phyloP scores from a whole-genome alignment of 139 green algal genomes.

The Pedinophyceae sp. region DNA sequence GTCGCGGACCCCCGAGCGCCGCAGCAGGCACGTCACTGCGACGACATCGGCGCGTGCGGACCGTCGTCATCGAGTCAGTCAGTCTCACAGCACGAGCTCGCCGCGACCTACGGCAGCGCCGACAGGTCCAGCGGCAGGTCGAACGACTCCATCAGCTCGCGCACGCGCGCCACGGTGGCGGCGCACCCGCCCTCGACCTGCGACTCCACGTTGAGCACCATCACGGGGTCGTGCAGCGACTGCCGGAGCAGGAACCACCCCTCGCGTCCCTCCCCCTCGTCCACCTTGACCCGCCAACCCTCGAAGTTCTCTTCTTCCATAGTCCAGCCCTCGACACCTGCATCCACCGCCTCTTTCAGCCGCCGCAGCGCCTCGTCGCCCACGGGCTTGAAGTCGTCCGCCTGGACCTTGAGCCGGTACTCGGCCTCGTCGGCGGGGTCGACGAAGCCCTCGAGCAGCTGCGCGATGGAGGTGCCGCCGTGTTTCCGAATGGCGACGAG shows the following conservation, averaged over 20 bases:
- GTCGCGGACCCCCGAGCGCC: too few relatives aligned
- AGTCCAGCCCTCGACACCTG: conserved; percentile 20
- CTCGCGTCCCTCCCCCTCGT: conserved; percentile 45
- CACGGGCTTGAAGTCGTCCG: conserved; percentile 13
- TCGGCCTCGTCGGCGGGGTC: conserved; percentile 54
- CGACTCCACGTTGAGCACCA: conserved; percentile 47
- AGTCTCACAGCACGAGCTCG: too few relatives aligned
- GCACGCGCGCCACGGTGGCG: too few relatives aligned
- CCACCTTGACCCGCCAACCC: conserved; percentile 57
- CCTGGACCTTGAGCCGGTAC: conserved; percentile 38
- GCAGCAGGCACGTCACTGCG: too few relatives aligned
- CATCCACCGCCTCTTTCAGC: conserved; percentile 29
- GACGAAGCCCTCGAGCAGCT: conserved; percentile 53
- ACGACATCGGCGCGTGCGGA: too few relatives aligned
- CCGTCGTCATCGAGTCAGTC: too few relatives aligned
- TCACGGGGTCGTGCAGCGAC: conserved; percentile 74
- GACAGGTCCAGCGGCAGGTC: too few relatives aligned
- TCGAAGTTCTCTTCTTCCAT: conserved; percentile 72
- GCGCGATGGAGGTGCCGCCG: conserved; percentile 11
- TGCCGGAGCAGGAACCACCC: conserved; percentile 81
- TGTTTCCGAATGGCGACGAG: conserved; percentile 6
- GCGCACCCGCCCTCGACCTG: too few relatives aligned
- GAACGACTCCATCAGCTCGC: too few relatives aligned
- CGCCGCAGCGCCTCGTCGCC: conserved; percentile 29
- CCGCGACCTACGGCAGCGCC: too few relatives aligned